These are phyloP conservation scores for Lactarius sp. DNA, from an alignment of 768 basidiomycete genomes.

Conservation along the genomic window DNA sequence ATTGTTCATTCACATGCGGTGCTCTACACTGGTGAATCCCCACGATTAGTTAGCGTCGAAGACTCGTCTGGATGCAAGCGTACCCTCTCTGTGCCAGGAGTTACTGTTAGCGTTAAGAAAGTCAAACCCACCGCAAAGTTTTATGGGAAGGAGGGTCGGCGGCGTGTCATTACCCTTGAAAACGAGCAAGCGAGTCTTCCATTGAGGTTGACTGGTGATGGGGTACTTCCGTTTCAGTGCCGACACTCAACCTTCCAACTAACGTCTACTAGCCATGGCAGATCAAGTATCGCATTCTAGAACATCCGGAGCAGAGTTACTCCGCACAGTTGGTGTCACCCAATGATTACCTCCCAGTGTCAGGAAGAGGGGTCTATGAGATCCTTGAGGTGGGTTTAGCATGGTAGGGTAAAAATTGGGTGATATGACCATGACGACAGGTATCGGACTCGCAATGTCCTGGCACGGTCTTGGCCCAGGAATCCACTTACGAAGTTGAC, in stretches of 20 bases:
- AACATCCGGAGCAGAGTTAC: conserved; percentile 39
- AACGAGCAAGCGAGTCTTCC: conserved; percentile 69
- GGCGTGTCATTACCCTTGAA: conserved; percentile 63
- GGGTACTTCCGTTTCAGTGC: conserved; percentile 45
- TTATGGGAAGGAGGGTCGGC: conserved; percentile 59
- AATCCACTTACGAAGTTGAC: conserved; percentile 62
- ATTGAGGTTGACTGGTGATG: conserved; percentile 84
- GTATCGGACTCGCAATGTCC: conserved; percentile 83
- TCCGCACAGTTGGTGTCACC: conserved; percentile 47
- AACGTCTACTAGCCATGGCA: conserved; percentile 69
- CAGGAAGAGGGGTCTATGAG: conserved; percentile 71
- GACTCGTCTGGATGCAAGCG: conserved; percentile 87
- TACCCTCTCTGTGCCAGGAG: conserved; percentile 64
- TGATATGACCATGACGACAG: conserved; percentile 35
- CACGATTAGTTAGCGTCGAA: conserved; percentile 66
- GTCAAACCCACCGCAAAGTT: conserved; percentile 89
- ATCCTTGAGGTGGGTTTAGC: conserved; percentile 48
- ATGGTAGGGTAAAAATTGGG: background rate
- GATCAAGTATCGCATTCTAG: conserved; percentile 61
- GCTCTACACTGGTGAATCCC: conserved; percentile 17
- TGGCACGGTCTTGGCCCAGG: conserved; percentile 58
- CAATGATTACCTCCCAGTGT: conserved; percentile 71
- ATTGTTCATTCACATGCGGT: background rate
- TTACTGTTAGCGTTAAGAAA: conserved; percentile 82
- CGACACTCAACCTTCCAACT: background rate